Percentiles rank a stretch among this genome's conserved stretches.
These are phyloP conservation scores for Starmerella etchellsii DNA, from an alignment of 805 yeast species.

Conservation along the genomic window DNA sequence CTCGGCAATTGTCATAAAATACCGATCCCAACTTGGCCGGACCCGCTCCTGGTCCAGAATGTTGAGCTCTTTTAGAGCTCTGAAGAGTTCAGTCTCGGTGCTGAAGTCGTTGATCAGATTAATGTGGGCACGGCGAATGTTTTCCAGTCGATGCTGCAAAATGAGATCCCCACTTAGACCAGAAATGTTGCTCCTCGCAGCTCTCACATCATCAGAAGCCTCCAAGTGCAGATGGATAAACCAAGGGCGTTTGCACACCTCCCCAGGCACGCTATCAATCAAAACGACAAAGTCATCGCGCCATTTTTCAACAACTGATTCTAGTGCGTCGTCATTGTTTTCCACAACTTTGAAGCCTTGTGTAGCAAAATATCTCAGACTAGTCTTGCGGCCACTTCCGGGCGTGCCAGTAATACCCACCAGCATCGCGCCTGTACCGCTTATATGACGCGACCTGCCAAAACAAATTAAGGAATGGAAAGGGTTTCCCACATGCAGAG, in stretches of 20 bases:
- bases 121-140: conserved; percentile 39
- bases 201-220: conserved; percentile 49
- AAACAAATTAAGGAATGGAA: neutral
- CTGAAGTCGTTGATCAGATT: conserved; percentile 42
- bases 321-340: conserved; percentile 33
- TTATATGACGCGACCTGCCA: neutral
- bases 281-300: conserved; percentile 45
- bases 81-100: conserved; percentile 30
- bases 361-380: conserved; percentile 42
- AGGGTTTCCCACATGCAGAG: neutral
- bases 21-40: conserved; percentile 92
- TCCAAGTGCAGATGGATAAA: conserved; percentile 69
- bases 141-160: conserved; percentile 26
- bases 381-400: conserved; percentile 54
- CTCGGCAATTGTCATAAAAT: conserved; percentile 86
- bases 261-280: conserved; percentile 29
- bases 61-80: conserved; percentile 32
- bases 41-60: conserved; percentile 44
- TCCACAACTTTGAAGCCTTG: conserved; percentile 39
- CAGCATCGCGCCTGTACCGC: conserved; percentile 35
- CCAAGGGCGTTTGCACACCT: conserved; percentile 50
- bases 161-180: conserved; percentile 23
- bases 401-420: conserved; percentile 63
- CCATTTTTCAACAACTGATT: conserved; percentile 58
- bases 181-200: conserved; percentile 16